Conservation (phyloP, 441 rosid species). For the Gossypium lobatum region DNA sequence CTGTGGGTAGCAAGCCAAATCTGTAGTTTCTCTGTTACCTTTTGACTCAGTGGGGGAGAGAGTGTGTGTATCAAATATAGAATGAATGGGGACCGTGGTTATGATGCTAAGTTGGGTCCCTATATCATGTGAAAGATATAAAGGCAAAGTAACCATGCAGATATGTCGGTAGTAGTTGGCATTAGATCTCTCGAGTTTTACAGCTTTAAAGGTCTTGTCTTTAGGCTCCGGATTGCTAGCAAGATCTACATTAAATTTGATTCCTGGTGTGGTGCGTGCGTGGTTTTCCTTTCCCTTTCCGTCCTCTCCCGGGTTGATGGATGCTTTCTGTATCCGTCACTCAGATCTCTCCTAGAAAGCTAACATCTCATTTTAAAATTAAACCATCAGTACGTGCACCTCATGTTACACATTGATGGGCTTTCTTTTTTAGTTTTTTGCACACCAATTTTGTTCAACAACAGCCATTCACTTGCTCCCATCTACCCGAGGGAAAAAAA, state of each 20-base stretch:
- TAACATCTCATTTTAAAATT: not conserved
- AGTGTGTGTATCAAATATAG: not conserved
- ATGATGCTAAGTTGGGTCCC: conserved; percentile 40
- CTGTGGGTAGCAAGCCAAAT: conserved; percentile 22
- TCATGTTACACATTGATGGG: not conserved
- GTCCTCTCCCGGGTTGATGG: not conserved
- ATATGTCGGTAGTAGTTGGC: conserved; percentile 32
- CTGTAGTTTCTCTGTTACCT: conserved; percentile 15
- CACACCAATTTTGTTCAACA: not conserved
- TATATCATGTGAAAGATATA: conserved; percentile 44
- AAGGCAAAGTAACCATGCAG: conserved; percentile 18
- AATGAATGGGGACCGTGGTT: conserved; percentile 4
- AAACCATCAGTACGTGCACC: not conserved
- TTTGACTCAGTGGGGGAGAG: conserved; percentile 18
- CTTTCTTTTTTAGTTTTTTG: not conserved
- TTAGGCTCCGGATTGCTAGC: conserved; percentile 5
- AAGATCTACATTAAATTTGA: conserved; percentile 11
- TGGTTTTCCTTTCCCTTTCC: conserved; percentile 11
- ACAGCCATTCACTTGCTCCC: not conserved
- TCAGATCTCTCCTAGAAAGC: conserved; percentile 9
- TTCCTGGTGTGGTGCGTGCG: not conserved
- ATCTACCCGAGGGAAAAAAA: not conserved
- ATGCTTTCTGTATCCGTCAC: not conserved
- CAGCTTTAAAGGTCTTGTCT: conserved; percentile 5
- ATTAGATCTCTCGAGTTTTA: conserved; percentile 17